Base-by-base conservation (phyloP, 1,284 basidiomycete species). In the Fomitopsis schrenkii region DNA sequence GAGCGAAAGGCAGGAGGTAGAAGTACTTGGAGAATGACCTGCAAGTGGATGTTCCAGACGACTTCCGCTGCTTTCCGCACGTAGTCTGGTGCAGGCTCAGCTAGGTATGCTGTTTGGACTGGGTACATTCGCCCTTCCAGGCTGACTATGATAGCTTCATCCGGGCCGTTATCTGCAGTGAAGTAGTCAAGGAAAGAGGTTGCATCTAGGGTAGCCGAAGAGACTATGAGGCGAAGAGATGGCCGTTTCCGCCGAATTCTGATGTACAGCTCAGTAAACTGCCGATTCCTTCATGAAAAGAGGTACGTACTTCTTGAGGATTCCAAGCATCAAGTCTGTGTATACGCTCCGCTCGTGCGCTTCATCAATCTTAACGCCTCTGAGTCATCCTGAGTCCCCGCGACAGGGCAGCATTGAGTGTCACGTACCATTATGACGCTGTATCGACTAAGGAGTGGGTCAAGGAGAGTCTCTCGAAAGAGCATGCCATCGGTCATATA, bases 401-500 rank as follows among this genome's bases (percentile, higher is more conserved):
- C 58, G 58, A 45, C 44, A 58, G 33, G 35, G 58, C n/a, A 42
- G 14, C 14, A 10, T 12, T 28, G 57, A 46, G 14, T 28, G 5
- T 55, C 6, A 75, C 85, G 59, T 66, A 95, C 95, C 90, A 99
- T 97, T 63, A 99, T 91, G 5, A 97, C 92, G 70, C 94, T 96
- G 70, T 97, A 99, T 36, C 88, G 86, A 70, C 90, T 92, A 54
- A 99, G 80, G 40, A 98, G 75, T 22, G 93, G 93, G 70, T 98
- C 94, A 42, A 94, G 80, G 66, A 98, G 84, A 41, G 94, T 91
- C 78, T 99, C 97, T 62, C 97, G 88, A 70, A 99, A 95, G 30
- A 99, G 85, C 85, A 98, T 96, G 46, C 97, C 97, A 73, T 99
- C 97, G 33, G 97, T 99, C 85, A 98, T 85, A 76, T 98, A 99